A percentile compares a stretch with the other conserved stretches of the same genome.
Conservation (phyloP, 306 rosid genomes). For the Sesbania bispinosa region DNA sequence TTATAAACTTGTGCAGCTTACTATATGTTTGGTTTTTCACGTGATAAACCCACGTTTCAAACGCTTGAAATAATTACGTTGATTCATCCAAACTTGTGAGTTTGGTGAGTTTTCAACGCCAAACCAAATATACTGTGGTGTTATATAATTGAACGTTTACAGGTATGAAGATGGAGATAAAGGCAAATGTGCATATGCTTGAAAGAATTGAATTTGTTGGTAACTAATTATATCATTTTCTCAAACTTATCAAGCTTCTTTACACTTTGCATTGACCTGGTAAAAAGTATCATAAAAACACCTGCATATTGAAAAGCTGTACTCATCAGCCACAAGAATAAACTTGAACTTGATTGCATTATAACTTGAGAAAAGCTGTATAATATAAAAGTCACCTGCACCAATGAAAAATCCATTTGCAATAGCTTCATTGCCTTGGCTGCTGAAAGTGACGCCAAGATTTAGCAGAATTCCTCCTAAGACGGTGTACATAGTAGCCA, state of each 20-base stretch:
- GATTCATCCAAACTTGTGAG: too few relatives aligned
- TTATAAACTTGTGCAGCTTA: too few relatives aligned
- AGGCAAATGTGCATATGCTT: neutral
- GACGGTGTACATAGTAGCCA: conserved; percentile 81
- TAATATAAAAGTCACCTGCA: conserved; percentile 52
- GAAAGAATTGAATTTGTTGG: conserved; percentile 21
- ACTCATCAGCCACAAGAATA: neutral
- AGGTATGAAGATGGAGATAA: neutral
- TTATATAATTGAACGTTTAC: too few relatives aligned
- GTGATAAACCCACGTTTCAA: too few relatives aligned
- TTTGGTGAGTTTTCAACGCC: too few relatives aligned
- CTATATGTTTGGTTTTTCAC: too few relatives aligned
- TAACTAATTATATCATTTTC: conserved; percentile 56
- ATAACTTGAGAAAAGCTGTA: neutral
- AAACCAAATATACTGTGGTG: too few relatives aligned
- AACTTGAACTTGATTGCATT: neutral
- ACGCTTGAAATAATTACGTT: too few relatives aligned
- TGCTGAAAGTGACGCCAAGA: conserved; percentile 67
- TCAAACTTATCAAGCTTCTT: conserved; percentile 73
- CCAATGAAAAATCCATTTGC: conserved; percentile 86
- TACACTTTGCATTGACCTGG: conserved; percentile 73
- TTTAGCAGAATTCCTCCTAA: conserved; percentile 81
- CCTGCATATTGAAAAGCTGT: conserved; percentile 46
- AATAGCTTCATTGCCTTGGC: conserved; percentile 66
- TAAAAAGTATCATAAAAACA: conserved; percentile 48